Conservation (phyloP, 2,329 filamentous ascomycete genomes). For the Fusarium armeniacum region DNA sequence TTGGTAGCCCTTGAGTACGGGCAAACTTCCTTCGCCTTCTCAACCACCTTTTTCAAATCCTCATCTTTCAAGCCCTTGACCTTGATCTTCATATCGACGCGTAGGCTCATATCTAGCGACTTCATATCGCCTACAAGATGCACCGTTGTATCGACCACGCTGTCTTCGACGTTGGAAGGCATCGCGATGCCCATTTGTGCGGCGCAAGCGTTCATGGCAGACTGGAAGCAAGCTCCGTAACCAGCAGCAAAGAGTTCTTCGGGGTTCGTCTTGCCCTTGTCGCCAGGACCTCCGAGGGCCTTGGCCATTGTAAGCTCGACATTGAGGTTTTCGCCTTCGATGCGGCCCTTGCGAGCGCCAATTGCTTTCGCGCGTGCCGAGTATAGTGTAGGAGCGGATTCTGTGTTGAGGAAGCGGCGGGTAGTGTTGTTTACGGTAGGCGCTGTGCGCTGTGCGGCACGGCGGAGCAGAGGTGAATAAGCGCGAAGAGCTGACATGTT, state of each 20-base stretch:
- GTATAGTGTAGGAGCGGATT: conserved; percentile 20
- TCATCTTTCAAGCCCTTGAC: conserved; percentile 15
- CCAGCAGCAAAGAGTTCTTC: conserved; percentile 30
- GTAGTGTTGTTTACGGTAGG: neutral
- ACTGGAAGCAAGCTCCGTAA: conserved; percentile 31
- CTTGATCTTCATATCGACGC: conserved; percentile 31
- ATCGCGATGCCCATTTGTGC: conserved; percentile 19
- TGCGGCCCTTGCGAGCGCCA: conserved; percentile 26
- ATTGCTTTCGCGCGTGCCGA: conserved; percentile 29
- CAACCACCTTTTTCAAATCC: conserved; percentile 8
- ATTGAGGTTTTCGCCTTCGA: conserved; percentile 32
- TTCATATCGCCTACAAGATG: conserved; percentile 31
- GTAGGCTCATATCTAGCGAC: conserved; percentile 15
- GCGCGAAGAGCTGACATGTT: conserved; percentile 23
- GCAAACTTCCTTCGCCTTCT: conserved; percentile 15
- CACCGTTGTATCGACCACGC: conserved; percentile 27
- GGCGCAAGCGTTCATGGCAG: conserved; percentile 27
- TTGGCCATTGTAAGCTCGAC: conserved; percentile 36
- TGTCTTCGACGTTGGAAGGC: conserved; percentile 21
- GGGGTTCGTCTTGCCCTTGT: conserved; percentile 25
- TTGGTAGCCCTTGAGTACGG: conserved; percentile 19
- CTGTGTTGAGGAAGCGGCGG: conserved; percentile 13
- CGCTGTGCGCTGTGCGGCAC: conserved; percentile 1
- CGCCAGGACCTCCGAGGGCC: conserved; percentile 24
- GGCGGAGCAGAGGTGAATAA: conserved; percentile 11